Conservation (phyloP, 73 alveolate genomes). For the Paramecium octaurelia region DNA sequence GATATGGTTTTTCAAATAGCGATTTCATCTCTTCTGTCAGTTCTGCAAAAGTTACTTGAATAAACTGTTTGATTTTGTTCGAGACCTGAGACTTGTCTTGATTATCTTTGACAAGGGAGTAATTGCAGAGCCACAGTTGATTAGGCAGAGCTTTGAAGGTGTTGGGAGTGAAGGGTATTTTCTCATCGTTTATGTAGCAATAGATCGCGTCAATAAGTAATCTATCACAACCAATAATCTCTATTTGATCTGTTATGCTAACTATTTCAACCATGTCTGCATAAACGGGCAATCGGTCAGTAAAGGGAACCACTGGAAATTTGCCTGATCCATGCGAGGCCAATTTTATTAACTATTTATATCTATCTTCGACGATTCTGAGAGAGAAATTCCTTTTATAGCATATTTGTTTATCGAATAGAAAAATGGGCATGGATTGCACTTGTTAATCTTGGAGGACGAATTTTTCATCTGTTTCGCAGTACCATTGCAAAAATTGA, state of each 20-base stretch:
- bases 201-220: background rate
- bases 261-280: background rate
- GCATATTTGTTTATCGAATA: background rate
- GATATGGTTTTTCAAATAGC: background rate
- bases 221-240: background rate
- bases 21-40: background rate
- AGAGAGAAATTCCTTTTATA: background rate
- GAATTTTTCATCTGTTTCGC: background rate
- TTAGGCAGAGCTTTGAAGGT: background rate
- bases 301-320: background rate
- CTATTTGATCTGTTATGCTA: background rate
- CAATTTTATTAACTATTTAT: background rate
- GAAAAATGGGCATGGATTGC: background rate
- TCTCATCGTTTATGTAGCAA: background rate
- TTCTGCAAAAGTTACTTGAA: background rate
- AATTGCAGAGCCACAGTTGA: background rate
- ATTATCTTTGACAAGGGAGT: background rate
- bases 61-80: background rate
- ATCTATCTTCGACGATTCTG: background rate
- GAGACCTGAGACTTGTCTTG: background rate
- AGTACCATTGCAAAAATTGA: background rate
- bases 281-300: background rate
- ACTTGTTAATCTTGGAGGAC: background rate
- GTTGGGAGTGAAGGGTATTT: background rate
- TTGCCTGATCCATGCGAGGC: slow-evolving; percentile 5